A percentile compares a stretch with the other conserved stretches of the same genome.
Evolutionary conservation across 176 grass and related monocot species (phyloP).

Genomic region (Carex scoparia): DNA sequence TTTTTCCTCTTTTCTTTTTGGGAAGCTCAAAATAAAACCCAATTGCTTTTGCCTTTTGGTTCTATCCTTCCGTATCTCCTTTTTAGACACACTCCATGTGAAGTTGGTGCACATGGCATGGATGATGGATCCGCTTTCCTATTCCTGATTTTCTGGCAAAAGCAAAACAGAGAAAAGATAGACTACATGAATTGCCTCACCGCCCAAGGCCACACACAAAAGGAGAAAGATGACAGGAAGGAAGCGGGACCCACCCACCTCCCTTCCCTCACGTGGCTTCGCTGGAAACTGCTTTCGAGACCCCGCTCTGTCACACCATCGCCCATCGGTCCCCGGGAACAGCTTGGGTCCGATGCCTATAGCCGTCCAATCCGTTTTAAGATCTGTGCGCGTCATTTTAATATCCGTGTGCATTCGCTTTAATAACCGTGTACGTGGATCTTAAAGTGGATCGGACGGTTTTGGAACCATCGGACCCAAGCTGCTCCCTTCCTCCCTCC

Average conservation of each 20-base stretch:
- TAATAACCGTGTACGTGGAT: too few species aligned
- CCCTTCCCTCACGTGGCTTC: slow-evolving; percentile 6
- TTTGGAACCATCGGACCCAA: too few species aligned
- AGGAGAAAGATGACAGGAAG: not conserved
- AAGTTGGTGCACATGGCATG: not conserved
- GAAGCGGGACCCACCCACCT: not conserved
- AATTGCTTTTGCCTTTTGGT: not conserved
- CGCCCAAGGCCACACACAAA: not conserved
- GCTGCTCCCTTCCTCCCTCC: too few species aligned
- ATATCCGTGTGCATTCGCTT: too few species aligned
- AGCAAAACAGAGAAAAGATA: not conserved
- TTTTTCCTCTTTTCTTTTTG: not conserved
- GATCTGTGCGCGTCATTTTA: too few species aligned
- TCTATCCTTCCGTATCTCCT: slow-evolving; percentile 5
- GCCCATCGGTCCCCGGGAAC: not conserved
- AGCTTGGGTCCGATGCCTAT: too few species aligned
- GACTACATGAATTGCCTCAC: not conserved
- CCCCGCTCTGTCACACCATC: not conserved
- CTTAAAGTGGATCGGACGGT: too few species aligned
- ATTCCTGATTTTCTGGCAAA: too few species aligned
- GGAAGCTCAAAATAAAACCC: slow-evolving; percentile 3
- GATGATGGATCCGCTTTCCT: not conserved
- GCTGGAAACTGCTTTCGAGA: not conserved
- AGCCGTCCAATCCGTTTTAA: too few species aligned
- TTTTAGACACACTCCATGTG: slow-evolving; percentile 8